Evolutionary conservation across 768 basidiomycete species (phyloP).

Genomic region (Suillus spraguei): DNA sequence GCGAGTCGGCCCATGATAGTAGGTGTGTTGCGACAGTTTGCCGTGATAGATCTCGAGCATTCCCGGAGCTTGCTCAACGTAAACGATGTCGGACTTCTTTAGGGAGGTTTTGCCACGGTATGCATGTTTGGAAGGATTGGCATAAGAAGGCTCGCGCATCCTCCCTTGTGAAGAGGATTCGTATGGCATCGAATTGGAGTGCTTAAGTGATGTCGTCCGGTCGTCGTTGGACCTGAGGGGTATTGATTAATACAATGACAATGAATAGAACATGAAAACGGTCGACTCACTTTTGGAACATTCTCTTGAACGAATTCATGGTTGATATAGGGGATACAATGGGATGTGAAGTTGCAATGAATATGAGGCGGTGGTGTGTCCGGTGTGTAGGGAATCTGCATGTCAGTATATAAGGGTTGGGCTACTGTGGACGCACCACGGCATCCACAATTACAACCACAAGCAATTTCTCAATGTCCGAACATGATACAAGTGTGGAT

Average conservation of each 20-base stretch:
- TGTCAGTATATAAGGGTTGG: neutral
- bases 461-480: neutral
- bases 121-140: slow-evolving; percentile 7
- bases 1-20: neutral
- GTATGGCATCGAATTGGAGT: slow-evolving; percentile 18
- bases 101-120: slow-evolving; percentile 18
- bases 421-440: slow-evolving; percentile 2
- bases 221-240: slow-evolving; percentile 11
- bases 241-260: neutral
- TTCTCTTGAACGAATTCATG: neutral
- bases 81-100: slow-evolving; percentile 13
- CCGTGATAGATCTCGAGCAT: slow-evolving; percentile 5
- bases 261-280: neutral
- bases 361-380: neutral
- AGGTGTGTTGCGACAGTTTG: neutral
- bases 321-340: neutral
- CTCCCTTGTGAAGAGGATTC: slow-evolving; percentile 9
- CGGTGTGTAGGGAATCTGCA: neutral
- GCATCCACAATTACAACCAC: neutral
- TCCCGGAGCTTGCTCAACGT: slow-evolving; percentile 12
- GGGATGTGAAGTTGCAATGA: neutral
- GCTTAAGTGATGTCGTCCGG: slow-evolving; percentile 9
- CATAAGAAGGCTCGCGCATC: neutral
- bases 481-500: neutral
- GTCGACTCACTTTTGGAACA: slow-evolving; percentile 14